These are phyloP conservation scores for Mercurialis annua DNA, from an alignment of 345 rosid genomes.

Conservation along the genomic window DNA sequence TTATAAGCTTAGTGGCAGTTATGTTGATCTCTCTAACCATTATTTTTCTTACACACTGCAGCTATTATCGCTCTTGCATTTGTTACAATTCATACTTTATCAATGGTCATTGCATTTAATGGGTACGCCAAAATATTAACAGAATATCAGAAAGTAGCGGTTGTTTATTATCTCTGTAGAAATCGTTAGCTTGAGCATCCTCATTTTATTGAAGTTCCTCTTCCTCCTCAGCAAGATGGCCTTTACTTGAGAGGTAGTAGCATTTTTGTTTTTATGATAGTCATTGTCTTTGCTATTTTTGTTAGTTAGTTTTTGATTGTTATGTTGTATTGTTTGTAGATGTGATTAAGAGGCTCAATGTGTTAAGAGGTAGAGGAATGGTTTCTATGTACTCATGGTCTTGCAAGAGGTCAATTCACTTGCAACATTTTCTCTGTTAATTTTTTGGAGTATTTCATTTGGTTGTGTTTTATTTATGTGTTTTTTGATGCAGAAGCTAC, in stretches of 20 bases:
- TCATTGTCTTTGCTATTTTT: not conserved
- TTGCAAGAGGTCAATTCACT: constrained; percentile 58
- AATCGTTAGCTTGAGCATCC: constrained; percentile 99
- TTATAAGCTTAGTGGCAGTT: not conserved
- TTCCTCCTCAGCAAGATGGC: constrained; percentile 61
- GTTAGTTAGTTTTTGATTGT: too few species aligned
- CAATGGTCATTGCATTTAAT: constrained; percentile 92
- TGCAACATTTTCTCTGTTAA: not conserved
- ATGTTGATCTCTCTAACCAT: constrained; percentile 20
- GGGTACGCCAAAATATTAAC: constrained; percentile 84
- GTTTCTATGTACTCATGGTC: constrained; percentile 93
- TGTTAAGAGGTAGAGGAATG: constrained; percentile 91
- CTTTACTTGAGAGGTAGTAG: constrained; percentile 71
- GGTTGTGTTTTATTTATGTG: not conserved
- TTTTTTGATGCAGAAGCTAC: constrained; percentile 74
- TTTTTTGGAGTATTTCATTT: not conserved
- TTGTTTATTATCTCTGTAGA: constrained; percentile 84
- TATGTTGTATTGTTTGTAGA: constrained; percentile 38
- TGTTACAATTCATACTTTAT: constrained; percentile 87
- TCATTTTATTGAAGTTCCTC: constrained; percentile 85
- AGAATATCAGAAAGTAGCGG: constrained; percentile 59
- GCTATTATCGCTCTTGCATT: constrained; percentile 87
- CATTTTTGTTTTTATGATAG: not conserved
- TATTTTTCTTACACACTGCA: constrained; percentile 37
- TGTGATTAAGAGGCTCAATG: constrained; percentile 83